phyloP scores from a whole-genome alignment of 2,329 filamentous ascomycete genomes.

The Pyricularia sp. region DNA sequence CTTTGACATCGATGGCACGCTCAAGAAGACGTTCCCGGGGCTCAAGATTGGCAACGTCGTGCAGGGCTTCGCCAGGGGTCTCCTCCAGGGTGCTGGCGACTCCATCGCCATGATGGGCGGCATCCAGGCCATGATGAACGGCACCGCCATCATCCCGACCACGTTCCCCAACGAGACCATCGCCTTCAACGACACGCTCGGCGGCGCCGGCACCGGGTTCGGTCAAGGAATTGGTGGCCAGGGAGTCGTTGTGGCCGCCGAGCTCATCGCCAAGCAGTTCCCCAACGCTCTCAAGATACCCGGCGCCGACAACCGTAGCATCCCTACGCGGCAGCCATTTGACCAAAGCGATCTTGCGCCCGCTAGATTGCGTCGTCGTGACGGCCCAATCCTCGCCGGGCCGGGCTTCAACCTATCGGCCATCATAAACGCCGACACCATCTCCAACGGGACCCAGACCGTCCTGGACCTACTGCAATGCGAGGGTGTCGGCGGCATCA shows the following conservation, averaged over 20 bases:
- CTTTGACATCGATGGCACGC: not conserved
- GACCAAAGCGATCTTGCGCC: not conserved
- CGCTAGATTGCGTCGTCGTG: not conserved
- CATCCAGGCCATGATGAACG: conserved; percentile 20
- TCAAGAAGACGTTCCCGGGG: not conserved
- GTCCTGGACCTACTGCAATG: conserved; percentile 20
- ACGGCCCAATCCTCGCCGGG: not conserved
- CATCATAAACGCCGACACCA: conserved; percentile 17
- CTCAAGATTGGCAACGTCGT: conserved; percentile 19
- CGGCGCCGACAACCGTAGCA: not conserved
- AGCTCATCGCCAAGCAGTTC: conserved; percentile 16
- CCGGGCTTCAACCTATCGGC: conserved; percentile 16
- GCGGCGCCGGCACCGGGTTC: conserved; percentile 24
- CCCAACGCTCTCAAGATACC: conserved; percentile 5
- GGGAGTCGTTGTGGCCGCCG: conserved; percentile 19
- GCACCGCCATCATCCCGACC: conserved; percentile 14
- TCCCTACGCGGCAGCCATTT: not conserved
- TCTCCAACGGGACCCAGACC: conserved; percentile 20
- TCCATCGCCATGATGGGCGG: conserved; percentile 22
- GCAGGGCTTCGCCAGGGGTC: conserved; percentile 23
- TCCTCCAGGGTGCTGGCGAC: conserved; percentile 24
- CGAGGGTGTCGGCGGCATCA: conserved; percentile 22
- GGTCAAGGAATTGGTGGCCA: conserved; percentile 24
- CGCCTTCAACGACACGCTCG: conserved; percentile 23
- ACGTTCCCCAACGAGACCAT: conserved; percentile 16